These are phyloP conservation scores for Xylaria sp. DNA, from an alignment of 2,329 filamentous ascomycete genomes.

Conservation along the genomic window DNA sequence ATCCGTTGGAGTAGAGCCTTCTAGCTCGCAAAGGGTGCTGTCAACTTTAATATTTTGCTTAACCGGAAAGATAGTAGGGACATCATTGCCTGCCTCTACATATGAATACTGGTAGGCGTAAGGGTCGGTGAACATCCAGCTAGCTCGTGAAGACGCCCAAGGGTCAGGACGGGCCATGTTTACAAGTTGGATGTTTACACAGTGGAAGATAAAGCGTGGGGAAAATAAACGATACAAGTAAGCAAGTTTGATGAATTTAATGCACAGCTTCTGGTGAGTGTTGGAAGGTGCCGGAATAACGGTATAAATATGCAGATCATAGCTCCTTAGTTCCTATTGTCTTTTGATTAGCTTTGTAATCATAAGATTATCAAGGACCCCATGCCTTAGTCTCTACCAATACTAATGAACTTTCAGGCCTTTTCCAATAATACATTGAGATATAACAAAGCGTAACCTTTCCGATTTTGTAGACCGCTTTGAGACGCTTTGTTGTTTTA, in stretches of 20 bases:
- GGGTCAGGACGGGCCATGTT: constrained; percentile 19
- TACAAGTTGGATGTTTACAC: neutral
- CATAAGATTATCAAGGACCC: neutral
- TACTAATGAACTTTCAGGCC: too few relatives aligned
- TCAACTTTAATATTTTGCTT: neutral
- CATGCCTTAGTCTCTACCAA: neutral
- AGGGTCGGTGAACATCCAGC: constrained; percentile 39
- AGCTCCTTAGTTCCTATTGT: neutral
- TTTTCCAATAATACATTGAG: neutral
- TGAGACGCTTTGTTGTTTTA: neutral
- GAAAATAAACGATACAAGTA: neutral
- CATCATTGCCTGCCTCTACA: neutral
- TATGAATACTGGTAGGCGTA: constrained; percentile 37
- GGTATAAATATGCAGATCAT: constrained; percentile 8
- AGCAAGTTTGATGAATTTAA: neutral
- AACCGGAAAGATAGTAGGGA: neutral
- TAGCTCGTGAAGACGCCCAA: constrained; percentile 12
- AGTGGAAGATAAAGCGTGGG: constrained; percentile 9
- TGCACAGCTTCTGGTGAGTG: neutral
- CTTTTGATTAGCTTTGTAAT: constrained; percentile 2
- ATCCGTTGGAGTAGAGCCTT: constrained; percentile 11
- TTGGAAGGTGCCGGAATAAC: neutral
- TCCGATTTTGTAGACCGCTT: neutral
- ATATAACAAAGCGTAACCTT: neutral
- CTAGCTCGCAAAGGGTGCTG: constrained; percentile 14